Evolutionary conservation across 2,329 filamentous ascomycete species (phyloP).

Genomic region (Plectosphaerella cucumerina): DNA sequence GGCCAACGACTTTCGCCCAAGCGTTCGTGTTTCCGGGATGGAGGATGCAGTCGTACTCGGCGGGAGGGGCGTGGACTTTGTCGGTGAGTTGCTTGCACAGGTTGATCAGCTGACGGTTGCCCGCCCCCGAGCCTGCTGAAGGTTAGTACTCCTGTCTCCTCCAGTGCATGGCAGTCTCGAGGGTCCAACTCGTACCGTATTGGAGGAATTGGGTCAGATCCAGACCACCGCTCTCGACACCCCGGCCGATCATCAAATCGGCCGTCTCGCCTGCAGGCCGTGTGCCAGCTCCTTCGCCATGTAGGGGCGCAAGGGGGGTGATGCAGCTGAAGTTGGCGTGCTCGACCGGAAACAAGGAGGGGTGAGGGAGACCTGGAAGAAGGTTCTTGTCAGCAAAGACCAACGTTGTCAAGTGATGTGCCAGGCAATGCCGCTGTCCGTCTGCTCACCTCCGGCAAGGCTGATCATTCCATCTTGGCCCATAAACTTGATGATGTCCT

Average conservation of each 20-base stretch:
- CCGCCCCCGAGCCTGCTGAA: constrained; percentile 12
- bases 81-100: constrained; percentile 15
- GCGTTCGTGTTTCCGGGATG: constrained; percentile 25
- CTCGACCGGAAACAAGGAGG: constrained; percentile 21
- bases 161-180: not conserved
- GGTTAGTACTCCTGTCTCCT: not conserved
- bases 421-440: not conserved
- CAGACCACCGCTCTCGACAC: constrained; percentile 5
- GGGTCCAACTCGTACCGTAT: constrained; percentile 9
- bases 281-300: not conserved
- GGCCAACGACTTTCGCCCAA: constrained; percentile 23
- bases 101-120: constrained; percentile 12
- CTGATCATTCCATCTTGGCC: constrained; percentile 26
- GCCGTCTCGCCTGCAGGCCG: not conserved
- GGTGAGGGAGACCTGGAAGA: constrained; percentile 19
- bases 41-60: constrained; percentile 17
- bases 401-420: not conserved
- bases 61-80: constrained; percentile 15
- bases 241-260: constrained; percentile 5
- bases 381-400: not conserved
- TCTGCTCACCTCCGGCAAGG: constrained; percentile 20
- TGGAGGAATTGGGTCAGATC: constrained; percentile 15
- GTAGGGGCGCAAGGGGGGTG: constrained; percentile 1
- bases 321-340: constrained; percentile 10
- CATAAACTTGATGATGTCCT: constrained; percentile 29